A percentile compares a stretch with the other conserved stretches of the same genome.
These are phyloP conservation scores for Cutaneotrichosporon cutaneum DNA, from an alignment of 1,284 basidiomycete genomes.

Conservation along the genomic window DNA sequence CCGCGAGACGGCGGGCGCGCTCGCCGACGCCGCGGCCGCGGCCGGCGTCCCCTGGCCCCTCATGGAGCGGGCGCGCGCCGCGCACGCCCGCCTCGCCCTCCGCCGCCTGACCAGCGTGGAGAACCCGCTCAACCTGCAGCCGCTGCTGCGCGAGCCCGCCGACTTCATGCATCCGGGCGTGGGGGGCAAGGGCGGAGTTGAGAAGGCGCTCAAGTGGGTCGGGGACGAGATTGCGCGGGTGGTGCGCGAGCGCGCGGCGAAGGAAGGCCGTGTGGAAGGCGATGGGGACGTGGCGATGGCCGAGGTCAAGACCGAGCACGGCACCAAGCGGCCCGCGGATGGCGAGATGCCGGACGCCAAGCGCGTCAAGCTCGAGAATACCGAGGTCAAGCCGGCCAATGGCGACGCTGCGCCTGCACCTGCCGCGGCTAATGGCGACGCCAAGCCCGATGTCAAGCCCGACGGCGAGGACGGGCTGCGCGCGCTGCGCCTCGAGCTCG, in stretches of 20 bases:
- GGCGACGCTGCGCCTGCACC: neutral
- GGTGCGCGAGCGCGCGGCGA: slow-evolving; percentile 3
- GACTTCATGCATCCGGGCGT: slow-evolving; percentile 43
- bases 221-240: slow-evolving; percentile 30
- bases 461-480: slow-evolving; percentile 26
- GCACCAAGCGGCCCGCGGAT: slow-evolving; percentile 6
- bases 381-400: neutral
- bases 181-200: slow-evolving; percentile 36
- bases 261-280: neutral
- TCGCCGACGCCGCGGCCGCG: slow-evolving; percentile 7
- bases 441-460: neutral
- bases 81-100: slow-evolving; percentile 34
- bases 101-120: slow-evolving; percentile 28
- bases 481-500: slow-evolving; percentile 44
- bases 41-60: too few relatives aligned
- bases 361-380: slow-evolving; percentile 11
- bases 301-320: slow-evolving; percentile 6
- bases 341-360: slow-evolving; percentile 14
- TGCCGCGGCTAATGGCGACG: neutral
- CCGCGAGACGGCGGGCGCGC: slow-evolving; percentile 13
- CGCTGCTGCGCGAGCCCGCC: slow-evolving; percentile 34
- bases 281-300: neutral
- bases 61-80: slow-evolving; percentile 10
- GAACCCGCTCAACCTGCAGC: slow-evolving; percentile 41
- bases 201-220: slow-evolving; percentile 36